Base-by-base conservation (phyloP, 306 rosid species). In the Prosopis cineraria region DNA sequence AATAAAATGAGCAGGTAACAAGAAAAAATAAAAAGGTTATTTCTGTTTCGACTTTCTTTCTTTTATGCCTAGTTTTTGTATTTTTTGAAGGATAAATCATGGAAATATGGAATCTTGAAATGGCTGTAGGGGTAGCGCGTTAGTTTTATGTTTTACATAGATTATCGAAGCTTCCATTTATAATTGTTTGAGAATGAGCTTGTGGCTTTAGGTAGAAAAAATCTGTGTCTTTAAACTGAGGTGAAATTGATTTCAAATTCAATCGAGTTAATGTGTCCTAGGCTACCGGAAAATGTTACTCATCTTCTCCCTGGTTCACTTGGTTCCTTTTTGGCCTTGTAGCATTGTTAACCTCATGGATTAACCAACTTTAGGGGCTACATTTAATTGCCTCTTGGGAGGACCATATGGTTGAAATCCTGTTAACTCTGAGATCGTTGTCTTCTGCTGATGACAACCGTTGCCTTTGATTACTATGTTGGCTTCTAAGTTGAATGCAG, bases 301-400 rank as follows among this genome's bases (percentile, higher is more conserved):
- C 62, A 30, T 37, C 39, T 66, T 22, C 17, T 66, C 73, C 40
- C 27, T 41, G 45, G 69, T 29, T 41, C 31, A 43, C 33, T 63
- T 30, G 10, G 17, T 56, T 56, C 30, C 71, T n/a, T 27, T 24
- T 17, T 64, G 80, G 34, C 44, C 68, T 55, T 75, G 77, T 45
- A 24, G 24, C 29, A 50, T 72, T 39, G 13, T 63, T 44, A 39
- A 27, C 22, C 30, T 11, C 37, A 43, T 50, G 40, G 59, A 40
- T 41, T 14, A n/a, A 30, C 63, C 45, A 34, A n/a, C 70, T 64
- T 22, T 24, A 40, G 17, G 8, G 3, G 6, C 43, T 37, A 0
- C 22, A n/a, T 36, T 7, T 69, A 53, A 45, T 44, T 29, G 29
- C 6, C 17, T 8, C 63, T 48, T 33, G 30, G 33, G 33, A 33